Base-by-base conservation (phyloP, 2,329 filamentous ascomycete genomes). In the Colletotrichum sp. region DNA sequence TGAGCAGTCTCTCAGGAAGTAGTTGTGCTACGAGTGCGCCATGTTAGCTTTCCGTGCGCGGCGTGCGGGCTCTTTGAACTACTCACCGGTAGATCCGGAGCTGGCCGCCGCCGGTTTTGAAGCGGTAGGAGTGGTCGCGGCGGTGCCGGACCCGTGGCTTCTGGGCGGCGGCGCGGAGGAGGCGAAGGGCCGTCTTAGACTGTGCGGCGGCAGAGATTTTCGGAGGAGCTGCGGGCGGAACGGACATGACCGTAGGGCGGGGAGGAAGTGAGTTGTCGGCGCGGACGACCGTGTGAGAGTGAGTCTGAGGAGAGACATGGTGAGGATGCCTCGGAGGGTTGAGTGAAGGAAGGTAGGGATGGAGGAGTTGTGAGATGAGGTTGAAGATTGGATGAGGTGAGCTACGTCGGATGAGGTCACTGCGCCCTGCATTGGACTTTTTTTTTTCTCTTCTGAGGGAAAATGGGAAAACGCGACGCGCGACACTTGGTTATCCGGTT, bases 1-100 rank as follows among this genome's bases (percentile, higher is more conserved):
- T 90, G 79, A 95, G 89, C 32, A 96, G 81, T 16, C 86, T 87
- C 77, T 91, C 88, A 1, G 92, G 91, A 75, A 90, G 89, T 2
- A 44, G 30, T 21, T 57, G 89, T 91, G 36, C 26, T 24, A 16
- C 5, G 13, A n/a, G n/a, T n/a, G 32, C 60, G 0, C 5, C 26
- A 7, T 21, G 32, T 76, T n/a, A 71, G 71, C 67, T 10, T 36
- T 24, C 15, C n/a, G 26, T n/a, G 59, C 39, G 55, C 2, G 26
- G 49, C 7, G 30, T 10, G 65, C 30, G 21, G n/a, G 13, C n/a
- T 30, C 44, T 30, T n/a, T 3, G 1, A 44, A 52, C n/a, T 9
- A 62, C 67, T 69, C 34, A 69, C 74, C 24, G 18, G 62, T 13
- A 18, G 55, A 52, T 21, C 30, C 57, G 36, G 59, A 24, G 62